Conservation (phyloP, 202 grass and related monocot genomes). For the Cymbopogon flexuosus region DNA sequence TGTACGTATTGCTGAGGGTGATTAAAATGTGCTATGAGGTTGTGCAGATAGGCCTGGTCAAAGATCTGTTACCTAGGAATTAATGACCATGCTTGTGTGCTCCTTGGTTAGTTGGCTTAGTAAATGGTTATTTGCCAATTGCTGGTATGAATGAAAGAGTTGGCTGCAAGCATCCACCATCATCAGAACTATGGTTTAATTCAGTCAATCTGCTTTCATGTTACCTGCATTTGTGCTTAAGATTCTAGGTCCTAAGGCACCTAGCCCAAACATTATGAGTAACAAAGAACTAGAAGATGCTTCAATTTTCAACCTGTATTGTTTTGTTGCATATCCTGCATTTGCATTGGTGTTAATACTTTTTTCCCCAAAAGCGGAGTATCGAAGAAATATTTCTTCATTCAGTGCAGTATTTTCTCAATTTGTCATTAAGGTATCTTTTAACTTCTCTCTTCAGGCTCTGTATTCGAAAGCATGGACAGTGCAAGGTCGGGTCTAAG, state of each 20-base stretch:
- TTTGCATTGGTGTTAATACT: conserved; percentile 13
- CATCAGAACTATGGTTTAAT: neutral
- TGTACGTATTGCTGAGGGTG: too few species aligned
- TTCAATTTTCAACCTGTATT: neutral
- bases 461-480: conserved; percentile 64
- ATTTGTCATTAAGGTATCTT: neutral
- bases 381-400: neutral
- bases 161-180: neutral
- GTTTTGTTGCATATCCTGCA: neutral
- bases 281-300: neutral
- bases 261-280: neutral
- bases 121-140: neutral
- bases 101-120: neutral
- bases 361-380: neutral
- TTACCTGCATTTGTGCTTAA: neutral
- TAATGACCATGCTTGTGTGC: too few species aligned
- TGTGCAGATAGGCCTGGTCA: too few species aligned
- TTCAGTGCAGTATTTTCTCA: conserved; percentile 12
- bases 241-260: neutral
- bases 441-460: conserved; percentile 46
- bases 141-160: neutral
- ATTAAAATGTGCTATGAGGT: too few species aligned
- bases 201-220: neutral
- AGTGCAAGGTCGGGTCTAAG: conserved; percentile 50
- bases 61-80: too few species aligned